A percentile compares a stretch with the other conserved stretches of the same genome.
Conservation (phyloP, 805 yeast species). For the Cyberlindnera mycetangii region DNA sequence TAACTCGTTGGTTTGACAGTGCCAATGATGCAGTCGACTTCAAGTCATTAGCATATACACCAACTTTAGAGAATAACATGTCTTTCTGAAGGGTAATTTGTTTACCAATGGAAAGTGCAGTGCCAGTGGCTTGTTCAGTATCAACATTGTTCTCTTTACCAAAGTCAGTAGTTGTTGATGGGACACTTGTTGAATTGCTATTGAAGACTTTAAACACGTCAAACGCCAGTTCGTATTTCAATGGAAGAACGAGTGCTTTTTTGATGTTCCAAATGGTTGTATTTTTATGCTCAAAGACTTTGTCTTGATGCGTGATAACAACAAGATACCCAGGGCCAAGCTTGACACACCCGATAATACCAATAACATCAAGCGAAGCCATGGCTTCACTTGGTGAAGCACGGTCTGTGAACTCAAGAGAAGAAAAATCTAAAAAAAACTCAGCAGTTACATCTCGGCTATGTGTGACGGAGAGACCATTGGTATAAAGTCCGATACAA, state of each 20-base stretch:
- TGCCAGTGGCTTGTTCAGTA: background rate
- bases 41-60: slow-evolving; percentile 27
- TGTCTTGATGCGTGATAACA: slow-evolving; percentile 14
- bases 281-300: slow-evolving; percentile 15
- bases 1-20: slow-evolving; percentile 16
- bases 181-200: background rate
- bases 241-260: slow-evolving; percentile 22
- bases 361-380: slow-evolving; percentile 12
- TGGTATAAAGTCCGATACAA: background rate
- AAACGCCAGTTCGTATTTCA: slow-evolving; percentile 22
- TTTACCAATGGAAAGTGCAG: background rate
- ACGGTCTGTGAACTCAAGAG: background rate
- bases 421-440: background rate
- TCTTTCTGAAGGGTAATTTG: slow-evolving; percentile 20
- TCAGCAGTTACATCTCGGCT: too few species aligned
- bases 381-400: slow-evolving; percentile 1
- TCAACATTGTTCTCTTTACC: background rate
- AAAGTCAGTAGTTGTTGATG: background rate
- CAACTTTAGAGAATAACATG: slow-evolving; percentile 26
- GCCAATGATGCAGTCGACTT: slow-evolving; percentile 26
- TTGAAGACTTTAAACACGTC: slow-evolving; percentile 8
- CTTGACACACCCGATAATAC: slow-evolving; percentile 22
- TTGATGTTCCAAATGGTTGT: slow-evolving; percentile 22
- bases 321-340: slow-evolving; percentile 29
- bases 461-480: background rate